A percentile compares a stretch with the other conserved stretches of the same genome.
These are phyloP conservation scores for Stagonosporopsis vannaccii DNA, from an alignment of 2,329 filamentous ascomycete genomes.

Conservation along the genomic window DNA sequence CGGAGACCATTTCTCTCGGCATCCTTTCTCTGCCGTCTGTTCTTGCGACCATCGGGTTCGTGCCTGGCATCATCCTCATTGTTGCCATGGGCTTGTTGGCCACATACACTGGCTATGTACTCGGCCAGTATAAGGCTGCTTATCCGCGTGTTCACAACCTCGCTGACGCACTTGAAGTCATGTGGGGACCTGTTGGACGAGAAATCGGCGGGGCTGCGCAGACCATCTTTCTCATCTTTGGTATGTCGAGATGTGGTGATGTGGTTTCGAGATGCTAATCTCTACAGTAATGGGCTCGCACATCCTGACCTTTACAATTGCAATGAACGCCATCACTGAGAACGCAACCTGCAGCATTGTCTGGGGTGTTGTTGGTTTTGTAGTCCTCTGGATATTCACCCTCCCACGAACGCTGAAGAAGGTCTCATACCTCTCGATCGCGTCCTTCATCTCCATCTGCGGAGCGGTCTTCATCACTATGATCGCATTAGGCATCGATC, in stretches of 20 bases:
- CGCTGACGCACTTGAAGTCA: conserved; percentile 69
- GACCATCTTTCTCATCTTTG: conserved; percentile 69
- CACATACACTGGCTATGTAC: conserved; percentile 66
- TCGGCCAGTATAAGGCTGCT: conserved; percentile 63
- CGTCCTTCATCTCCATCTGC: conserved; percentile 69
- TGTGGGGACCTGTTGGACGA: conserved; percentile 66
- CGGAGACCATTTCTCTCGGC: conserved; percentile 63
- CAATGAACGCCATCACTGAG: conserved; percentile 68
- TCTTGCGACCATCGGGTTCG: conserved; percentile 59
- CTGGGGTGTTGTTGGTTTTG: conserved; percentile 66
- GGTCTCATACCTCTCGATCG: conserved; percentile 67
- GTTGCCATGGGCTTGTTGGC: conserved; percentile 61
- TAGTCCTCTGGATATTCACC: conserved; percentile 67
- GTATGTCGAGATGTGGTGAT: conserved; percentile 51
- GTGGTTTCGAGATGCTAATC: neutral
- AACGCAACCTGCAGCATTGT: conserved; percentile 69
- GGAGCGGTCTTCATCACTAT: conserved; percentile 71
- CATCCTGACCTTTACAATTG: conserved; percentile 71
- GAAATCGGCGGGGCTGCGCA: conserved; percentile 69
- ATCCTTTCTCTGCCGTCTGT: conserved; percentile 62
- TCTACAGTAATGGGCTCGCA: conserved; percentile 62
- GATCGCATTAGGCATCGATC: conserved; percentile 65
- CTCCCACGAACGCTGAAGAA: conserved; percentile 68
- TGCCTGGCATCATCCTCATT: conserved; percentile 62
- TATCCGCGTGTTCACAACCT: conserved; percentile 60